These are phyloP conservation scores for Spergularia azorica DNA, from an alignment of 179 eudicot genomes.

Conservation along the genomic window DNA sequence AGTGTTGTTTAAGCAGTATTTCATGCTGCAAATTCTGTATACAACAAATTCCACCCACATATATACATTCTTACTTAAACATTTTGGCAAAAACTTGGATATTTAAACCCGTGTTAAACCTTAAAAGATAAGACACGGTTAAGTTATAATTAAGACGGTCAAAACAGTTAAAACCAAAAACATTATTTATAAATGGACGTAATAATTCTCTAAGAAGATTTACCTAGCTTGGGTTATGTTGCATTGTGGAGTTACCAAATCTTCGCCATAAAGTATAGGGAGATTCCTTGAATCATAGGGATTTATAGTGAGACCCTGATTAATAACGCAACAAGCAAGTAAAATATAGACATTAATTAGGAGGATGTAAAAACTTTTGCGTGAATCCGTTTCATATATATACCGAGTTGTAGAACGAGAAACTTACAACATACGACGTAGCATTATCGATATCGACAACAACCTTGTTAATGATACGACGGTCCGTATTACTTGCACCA, in stretches of 20 bases:
- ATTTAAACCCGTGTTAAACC: background rate
- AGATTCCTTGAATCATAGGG: background rate
- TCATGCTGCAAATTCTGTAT: background rate
- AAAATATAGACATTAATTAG: background rate
- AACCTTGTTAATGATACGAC: slow-evolving; percentile 13
- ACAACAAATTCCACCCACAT: too few relatives aligned
- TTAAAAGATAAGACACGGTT: too few relatives aligned
- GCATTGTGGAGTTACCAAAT: background rate
- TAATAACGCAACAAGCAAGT: background rate
- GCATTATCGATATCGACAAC: background rate
- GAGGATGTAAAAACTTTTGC: background rate
- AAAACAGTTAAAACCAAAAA: background rate
- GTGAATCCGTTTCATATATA: background rate
- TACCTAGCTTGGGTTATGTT: background rate
- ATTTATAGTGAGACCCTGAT: slow-evolving; percentile 5
- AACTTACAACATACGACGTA: background rate
- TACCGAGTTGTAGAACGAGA: background rate
- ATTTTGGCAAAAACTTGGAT: too few relatives aligned
- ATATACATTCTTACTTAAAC: too few relatives aligned
- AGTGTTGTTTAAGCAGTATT: background rate
- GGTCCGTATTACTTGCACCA: slow-evolving; percentile 53
- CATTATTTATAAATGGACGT: too few relatives aligned
- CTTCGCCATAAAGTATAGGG: background rate
- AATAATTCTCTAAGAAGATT: background rate
- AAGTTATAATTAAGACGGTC: too few relatives aligned